Evolutionary conservation across 192 early-diverging fungal species (phyloP).

Genomic region (Mortierella antarctica): DNA sequence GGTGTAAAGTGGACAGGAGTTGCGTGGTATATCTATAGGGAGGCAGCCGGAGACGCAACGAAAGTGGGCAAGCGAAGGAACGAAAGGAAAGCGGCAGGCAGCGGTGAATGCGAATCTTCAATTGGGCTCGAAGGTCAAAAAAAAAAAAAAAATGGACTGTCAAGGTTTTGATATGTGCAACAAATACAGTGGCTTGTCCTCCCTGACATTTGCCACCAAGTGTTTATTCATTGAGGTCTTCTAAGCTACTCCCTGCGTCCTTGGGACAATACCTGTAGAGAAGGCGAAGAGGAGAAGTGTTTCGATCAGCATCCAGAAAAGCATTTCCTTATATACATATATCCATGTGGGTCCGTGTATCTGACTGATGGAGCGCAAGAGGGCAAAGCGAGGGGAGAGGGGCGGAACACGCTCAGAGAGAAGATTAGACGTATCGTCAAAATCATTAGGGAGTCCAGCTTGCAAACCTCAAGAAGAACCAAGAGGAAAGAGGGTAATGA

Average conservation of each 20-base stretch:
- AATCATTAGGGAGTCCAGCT: conserved; percentile 15
- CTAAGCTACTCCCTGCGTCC: no score
- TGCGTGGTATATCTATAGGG: not conserved
- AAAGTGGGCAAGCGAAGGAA: not conserved
- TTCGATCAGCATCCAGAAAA: not conserved
- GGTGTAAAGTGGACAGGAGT: not conserved
- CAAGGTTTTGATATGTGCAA: not conserved
- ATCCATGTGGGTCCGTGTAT: not conserved
- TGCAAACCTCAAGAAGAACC: not conserved
- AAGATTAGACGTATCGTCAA: conserved; percentile 37
- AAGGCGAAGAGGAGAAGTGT: not conserved
- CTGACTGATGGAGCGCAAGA: not conserved
- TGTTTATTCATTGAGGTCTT: no score
- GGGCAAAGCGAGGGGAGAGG: not conserved
- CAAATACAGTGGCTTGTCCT: conserved; percentile 11
- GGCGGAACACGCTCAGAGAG: conserved; percentile 50
- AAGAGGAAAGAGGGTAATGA: not conserved
- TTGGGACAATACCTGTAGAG: not conserved
- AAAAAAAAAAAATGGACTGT: conserved; percentile 15
- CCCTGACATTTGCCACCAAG: not conserved
- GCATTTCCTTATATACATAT: not conserved
- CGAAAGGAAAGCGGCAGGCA: not conserved
- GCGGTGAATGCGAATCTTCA: not conserved
- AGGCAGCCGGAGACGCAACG: not conserved
- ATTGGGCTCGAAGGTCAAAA: not conserved